phyloP scores from a whole-genome alignment of 768 basidiomycete genomes.

The Coprinopsis marcescibilis region DNA sequence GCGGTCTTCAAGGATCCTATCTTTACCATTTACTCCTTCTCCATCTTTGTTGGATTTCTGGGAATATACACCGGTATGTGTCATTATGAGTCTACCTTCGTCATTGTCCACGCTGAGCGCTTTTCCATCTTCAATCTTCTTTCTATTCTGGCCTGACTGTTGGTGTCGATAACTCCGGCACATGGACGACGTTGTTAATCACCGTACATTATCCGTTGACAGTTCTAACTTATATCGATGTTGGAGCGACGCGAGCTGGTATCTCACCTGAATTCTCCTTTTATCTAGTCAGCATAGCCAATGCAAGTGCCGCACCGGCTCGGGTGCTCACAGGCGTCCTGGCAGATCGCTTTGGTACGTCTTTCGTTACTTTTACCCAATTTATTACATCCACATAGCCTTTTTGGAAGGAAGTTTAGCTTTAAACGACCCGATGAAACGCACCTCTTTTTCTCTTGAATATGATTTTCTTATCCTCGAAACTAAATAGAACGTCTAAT shows the following conservation, averaged over 20 bases:
- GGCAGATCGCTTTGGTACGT: conserved; percentile 45
- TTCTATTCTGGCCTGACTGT: too few species aligned
- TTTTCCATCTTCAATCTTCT: not conserved
- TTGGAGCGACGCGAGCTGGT: conserved; percentile 42
- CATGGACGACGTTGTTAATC: too few species aligned
- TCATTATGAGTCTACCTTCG: not conserved
- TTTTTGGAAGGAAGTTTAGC: too few species aligned
- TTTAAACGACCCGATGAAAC: too few species aligned
- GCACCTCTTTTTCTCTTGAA: not conserved
- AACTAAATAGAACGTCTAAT: not conserved
- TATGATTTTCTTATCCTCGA: too few species aligned
- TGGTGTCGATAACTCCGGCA: too few species aligned
- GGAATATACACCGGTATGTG: conserved; percentile 54
- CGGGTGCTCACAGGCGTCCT: conserved; percentile 44
- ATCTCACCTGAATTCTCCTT: conserved; percentile 44
- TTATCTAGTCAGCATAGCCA: conserved; percentile 58
- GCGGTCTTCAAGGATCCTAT: conserved; percentile 37
- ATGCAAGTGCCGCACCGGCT: conserved; percentile 52
- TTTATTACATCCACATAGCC: too few species aligned
- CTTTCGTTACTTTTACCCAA: not conserved
- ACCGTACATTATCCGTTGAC: too few species aligned
- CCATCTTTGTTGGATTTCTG: conserved; percentile 44
- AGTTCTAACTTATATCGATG: conserved; percentile 56
- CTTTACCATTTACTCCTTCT: conserved; percentile 47
- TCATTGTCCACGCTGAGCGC: too few species aligned